Evolutionary conservation across 352 stramenopile genomes (phyloP), one percentile per base, ranked within the genome.

Genomic region (Phytophthora capsici): DNA sequence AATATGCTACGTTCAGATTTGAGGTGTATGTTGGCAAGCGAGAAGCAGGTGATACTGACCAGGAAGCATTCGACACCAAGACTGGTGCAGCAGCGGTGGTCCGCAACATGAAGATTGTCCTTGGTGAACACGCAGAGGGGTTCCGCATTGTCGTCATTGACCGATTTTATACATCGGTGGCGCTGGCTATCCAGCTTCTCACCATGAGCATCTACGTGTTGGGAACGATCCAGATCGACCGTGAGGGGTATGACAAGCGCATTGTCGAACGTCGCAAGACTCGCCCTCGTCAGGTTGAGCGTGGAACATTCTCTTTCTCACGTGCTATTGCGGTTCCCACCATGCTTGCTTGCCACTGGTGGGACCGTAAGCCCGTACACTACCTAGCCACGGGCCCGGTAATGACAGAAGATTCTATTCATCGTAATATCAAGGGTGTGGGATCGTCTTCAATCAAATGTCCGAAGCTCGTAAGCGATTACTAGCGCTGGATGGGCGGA

Each of bases 361-460:
- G 63, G 50, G 69, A 77, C 48, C 56, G 55, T 12, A 78, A 82
- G 49, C 65, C 69, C 2, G 66, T 82, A 9, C 56, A 71, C 37
- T 72, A 72, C 16, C 53, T 78, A 5, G 57, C 50, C 6, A 71
- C 65, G 8, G 65, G 65, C 17, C 47, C 38, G 2, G 16, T 32
- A 1, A 66, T 66, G 48, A 17, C 50, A 3, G 48, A 66, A 22
- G 45, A 59, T 1, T 22, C 4, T 0, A 63, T 71, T 12, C 19
- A 65, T 1, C 55, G 63, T 0, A 77, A 77, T n/a, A 14, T 77
- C 4, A 73, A 75, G 28, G 10, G 12, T 32, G 25, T 57, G 1
- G 57, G 63, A 0, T 12, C 17, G 6, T 28, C 26, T 16, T 43
- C 25, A 2, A 25, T 77, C 3, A 45, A 30, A 10, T 77, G 63